A percentile compares a stretch with the other conserved stretches of the same genome.
Evolutionary conservation across 768 basidiomycete genomes (phyloP).

Genomic region (Leucocoprinus birnbaumii): DNA sequence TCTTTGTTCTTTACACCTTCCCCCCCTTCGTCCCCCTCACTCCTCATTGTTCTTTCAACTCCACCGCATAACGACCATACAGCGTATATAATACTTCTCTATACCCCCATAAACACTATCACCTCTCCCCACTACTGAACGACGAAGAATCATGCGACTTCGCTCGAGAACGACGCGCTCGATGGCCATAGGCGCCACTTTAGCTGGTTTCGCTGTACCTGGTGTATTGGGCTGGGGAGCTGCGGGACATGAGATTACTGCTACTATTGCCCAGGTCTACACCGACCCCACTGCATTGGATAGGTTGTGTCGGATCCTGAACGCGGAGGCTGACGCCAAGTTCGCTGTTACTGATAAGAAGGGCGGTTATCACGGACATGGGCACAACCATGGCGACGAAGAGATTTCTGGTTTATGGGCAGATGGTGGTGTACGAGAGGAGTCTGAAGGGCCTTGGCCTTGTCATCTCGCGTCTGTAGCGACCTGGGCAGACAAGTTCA

Average conservation of each 20-base stretch:
- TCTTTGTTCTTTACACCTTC: background rate
- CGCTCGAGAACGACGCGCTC: background rate
- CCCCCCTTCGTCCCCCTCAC: too few species aligned
- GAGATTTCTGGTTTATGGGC: background rate
- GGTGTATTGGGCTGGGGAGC: constrained; percentile 9
- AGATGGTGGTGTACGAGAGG: background rate
- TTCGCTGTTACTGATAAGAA: constrained; percentile 10
- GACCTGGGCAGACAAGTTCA: constrained; percentile 82
- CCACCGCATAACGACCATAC: background rate
- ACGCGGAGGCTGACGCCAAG: constrained; percentile 27
- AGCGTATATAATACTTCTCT: too few species aligned
- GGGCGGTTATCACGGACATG: constrained; percentile 1
- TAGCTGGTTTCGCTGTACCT: background rate
- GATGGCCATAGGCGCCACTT: background rate
- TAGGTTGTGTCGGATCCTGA: constrained; percentile 72
- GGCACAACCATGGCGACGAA: background rate
- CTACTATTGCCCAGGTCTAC: constrained; percentile 92
- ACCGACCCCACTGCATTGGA: constrained; percentile 71
- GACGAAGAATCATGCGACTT: background rate
- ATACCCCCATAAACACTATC: background rate
- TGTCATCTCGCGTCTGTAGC: constrained; percentile 86
- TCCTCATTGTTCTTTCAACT: background rate
- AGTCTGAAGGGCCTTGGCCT: constrained; percentile 25
- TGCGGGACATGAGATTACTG: constrained; percentile 86
- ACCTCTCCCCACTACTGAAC: background rate